Evolutionary conservation across 306 rosid genomes (phyloP).

Genomic region (Sicyos edulis): DNA sequence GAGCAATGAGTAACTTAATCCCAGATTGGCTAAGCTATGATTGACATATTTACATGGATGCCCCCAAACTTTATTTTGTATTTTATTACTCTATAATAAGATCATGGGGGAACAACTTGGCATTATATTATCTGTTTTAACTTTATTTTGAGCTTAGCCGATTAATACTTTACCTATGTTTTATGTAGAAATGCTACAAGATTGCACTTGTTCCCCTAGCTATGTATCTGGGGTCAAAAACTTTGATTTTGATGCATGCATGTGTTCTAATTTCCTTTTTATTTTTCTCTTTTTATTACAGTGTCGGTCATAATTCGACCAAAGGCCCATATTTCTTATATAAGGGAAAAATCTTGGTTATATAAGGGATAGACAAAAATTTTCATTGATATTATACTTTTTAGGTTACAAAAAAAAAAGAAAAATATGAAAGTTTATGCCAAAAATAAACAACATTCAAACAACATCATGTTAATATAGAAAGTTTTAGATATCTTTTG

Average conservation of each 20-base stretch:
- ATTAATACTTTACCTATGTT: not conserved
- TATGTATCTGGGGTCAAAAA: not conserved
- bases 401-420: too few species aligned
- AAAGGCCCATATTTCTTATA: too few species aligned
- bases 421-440: too few species aligned
- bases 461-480: too few species aligned
- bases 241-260: not conserved
- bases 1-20: not conserved
- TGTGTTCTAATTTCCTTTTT: too few species aligned
- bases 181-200: not conserved
- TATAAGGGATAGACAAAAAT: too few species aligned
- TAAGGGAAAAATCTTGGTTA: too few species aligned
- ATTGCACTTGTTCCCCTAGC: not conserved
- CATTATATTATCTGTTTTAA: not conserved
- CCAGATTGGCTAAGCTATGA: conserved; percentile 4
- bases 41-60: not conserved
- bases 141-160: not conserved
- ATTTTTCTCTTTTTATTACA: too few species aligned
- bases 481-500: too few species aligned
- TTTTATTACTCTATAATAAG: not conserved
- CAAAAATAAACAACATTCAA: too few species aligned
- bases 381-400: too few species aligned
- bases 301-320: too few species aligned
- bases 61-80: not conserved
- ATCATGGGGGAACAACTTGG: not conserved